Evolutionary conservation across 805 yeast genomes (phyloP), one percentile per base, ranked within the genome.

Genomic region (Sugiyamaella floridensis): DNA sequence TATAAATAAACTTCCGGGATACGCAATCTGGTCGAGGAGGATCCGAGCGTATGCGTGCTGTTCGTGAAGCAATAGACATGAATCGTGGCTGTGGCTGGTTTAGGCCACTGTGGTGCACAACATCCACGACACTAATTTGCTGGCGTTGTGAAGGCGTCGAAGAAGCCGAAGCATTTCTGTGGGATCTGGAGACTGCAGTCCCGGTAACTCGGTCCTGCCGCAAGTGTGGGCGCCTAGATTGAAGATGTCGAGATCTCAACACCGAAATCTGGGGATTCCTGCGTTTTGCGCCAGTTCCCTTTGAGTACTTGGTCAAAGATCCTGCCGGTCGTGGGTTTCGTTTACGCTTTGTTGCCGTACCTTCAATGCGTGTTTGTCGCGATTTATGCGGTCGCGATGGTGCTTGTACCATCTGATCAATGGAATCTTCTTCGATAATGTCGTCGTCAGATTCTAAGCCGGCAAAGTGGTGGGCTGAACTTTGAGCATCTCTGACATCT

Each of bases 61-160:
- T 20, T 22, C 51, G 45, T 40, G 40, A 15, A n/a, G 51, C 51
- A 4, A 48, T 42, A 15, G 16, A 14, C 40, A 45, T 37, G 26
- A 45, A 45, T 8, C 12, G 26, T 5, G 44, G 22, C 12, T 20
- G 20, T 6, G 14, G n/a, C 12, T 9, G 44, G 8, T 10, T 4
- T 7, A 2, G 26, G 20, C 44, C 18, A 26, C 44, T 42, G 22
- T 11, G 26, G 2, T 18, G 9, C 22, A 18, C 44, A 14, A 11
- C 14, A 20, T 16, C 44, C 19, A 32, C 37, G 37, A 32, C 37
- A 8, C 37, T 32, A 14, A 32, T 32, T 10, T 11, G 37, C n/a
- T 32, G 37, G 9, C 37, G 37, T 32, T 32, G 12, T 32, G 9
- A 32, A 32, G 37, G n/a, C 12, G n/a, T 10, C 8, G 12, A 2